A percentile compares a stretch with the other conserved stretches of the same genome.
Conservation (phyloP, 164 flowering plant species). For the Chimonanthus praecox region DNA sequence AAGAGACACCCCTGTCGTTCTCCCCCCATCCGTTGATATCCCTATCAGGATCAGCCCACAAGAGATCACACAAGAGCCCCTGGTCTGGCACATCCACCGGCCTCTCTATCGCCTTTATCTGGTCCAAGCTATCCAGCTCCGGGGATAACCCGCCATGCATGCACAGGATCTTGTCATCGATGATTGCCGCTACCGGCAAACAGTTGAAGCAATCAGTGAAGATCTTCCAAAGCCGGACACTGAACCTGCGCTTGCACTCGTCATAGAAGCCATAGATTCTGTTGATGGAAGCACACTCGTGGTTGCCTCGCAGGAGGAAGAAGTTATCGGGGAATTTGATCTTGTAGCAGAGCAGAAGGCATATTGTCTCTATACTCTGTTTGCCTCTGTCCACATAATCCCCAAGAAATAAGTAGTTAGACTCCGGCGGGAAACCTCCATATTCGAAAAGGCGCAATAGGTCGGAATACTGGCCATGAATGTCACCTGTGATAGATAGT, state of each 20-base stretch:
- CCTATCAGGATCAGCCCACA: constrained; percentile 50
- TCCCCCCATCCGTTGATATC: constrained; percentile 55
- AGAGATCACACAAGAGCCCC: constrained; percentile 48
- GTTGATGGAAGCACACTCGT: constrained; percentile 56
- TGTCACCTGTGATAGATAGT: constrained; percentile 35
- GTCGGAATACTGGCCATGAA: constrained; percentile 55
- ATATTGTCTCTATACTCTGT: constrained; percentile 53
- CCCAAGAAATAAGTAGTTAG: constrained; percentile 55
- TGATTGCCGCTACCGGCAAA: constrained; percentile 45
- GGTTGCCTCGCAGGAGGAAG: constrained; percentile 57
- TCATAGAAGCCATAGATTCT: constrained; percentile 59
- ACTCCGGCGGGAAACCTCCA: constrained; percentile 51
- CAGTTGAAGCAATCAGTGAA: constrained; percentile 58
- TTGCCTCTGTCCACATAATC: constrained; percentile 62
- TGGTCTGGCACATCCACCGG: constrained; percentile 53
- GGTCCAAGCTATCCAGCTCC: constrained; percentile 42
- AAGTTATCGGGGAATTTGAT: constrained; percentile 47
- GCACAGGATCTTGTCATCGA: constrained; percentile 48
- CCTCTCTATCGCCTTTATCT: constrained; percentile 40
- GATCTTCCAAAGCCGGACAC: constrained; percentile 46
- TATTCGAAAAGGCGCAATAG: constrained; percentile 49
- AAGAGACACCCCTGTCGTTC: constrained; percentile 55
- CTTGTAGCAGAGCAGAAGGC: constrained; percentile 51
- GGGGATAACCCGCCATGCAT: constrained; percentile 62
- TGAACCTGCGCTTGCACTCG: constrained; percentile 51